Conservation (phyloP, 1,284 basidiomycete species). For the Pyrrhoderma noxium region DNA sequence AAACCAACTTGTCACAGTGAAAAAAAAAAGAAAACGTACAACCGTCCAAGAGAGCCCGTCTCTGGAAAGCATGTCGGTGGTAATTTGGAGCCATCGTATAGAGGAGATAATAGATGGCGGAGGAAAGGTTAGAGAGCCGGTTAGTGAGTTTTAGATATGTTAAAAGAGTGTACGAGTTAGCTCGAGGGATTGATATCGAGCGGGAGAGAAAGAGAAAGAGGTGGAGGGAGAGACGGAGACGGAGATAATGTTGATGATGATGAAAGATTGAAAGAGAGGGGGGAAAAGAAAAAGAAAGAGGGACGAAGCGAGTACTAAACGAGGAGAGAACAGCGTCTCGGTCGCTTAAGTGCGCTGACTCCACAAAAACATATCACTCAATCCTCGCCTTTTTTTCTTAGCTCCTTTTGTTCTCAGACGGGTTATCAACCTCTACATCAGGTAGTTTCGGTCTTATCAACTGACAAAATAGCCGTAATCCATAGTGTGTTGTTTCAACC, state of each 20-base stretch:
- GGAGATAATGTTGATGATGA: background rate
- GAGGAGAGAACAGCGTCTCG: too few relatives aligned
- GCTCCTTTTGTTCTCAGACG: too few relatives aligned
- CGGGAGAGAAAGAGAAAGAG: background rate
- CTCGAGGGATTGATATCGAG: conserved; percentile 6
- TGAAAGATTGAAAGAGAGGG: background rate
- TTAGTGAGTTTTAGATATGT: background rate
- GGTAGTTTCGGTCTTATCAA: too few relatives aligned
- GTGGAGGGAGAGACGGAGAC: background rate
- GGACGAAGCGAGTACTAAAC: background rate
- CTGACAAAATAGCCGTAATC: too few relatives aligned
- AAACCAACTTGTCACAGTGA: background rate
- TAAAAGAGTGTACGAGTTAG: background rate
- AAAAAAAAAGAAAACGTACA: conserved; percentile 6
- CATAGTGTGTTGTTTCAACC: too few relatives aligned
- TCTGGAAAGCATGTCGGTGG: conserved; percentile 9
- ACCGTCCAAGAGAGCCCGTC: conserved; percentile 15
- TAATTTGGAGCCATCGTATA: conserved; percentile 1
- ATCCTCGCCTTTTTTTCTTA: too few relatives aligned
- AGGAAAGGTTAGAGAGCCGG: background rate
- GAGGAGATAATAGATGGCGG: background rate
- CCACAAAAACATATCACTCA: too few relatives aligned
- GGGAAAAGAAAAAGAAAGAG: background rate
- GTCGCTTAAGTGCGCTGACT: too few relatives aligned
- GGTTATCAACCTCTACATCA: too few relatives aligned